These are phyloP conservation scores for Astragalus glycyphyllos DNA, from an alignment of 306 rosid genomes.

Conservation along the genomic window DNA sequence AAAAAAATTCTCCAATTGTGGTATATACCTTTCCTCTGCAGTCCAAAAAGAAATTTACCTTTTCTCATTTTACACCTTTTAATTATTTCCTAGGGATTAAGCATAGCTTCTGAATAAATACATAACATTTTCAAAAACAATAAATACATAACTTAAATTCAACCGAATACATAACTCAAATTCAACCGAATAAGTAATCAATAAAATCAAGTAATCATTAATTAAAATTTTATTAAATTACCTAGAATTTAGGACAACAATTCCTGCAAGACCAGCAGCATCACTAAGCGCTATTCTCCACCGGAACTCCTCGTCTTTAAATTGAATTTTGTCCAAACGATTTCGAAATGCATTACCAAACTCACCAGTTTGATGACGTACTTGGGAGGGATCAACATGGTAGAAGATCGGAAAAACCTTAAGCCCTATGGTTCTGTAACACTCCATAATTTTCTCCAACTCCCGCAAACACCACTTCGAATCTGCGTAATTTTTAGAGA, in stretches of 20 bases:
- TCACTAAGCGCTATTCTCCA: not conserved
- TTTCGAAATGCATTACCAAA: not conserved
- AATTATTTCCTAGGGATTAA: too few species aligned
- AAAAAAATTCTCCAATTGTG: too few species aligned
- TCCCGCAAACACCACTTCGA: not conserved
- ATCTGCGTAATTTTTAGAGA: not conserved
- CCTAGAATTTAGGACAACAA: not conserved
- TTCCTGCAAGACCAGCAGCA: not conserved
- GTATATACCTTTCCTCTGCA: too few species aligned
- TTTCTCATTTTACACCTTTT: too few species aligned
- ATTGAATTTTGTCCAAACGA: not conserved
- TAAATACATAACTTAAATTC: too few species aligned
- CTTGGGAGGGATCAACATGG: not conserved
- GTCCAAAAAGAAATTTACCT: too few species aligned
- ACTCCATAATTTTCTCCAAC: not conserved
- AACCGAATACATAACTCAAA: too few species aligned
- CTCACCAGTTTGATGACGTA: too few species aligned
- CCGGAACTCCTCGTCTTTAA: not conserved
- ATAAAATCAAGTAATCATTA: too few species aligned
- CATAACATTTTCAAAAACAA: too few species aligned
- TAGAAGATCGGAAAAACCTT: constrained; percentile 29
- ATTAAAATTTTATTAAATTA: not conserved
- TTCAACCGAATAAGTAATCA: too few species aligned
- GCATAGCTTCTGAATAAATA: too few species aligned
- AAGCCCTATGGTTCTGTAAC: not conserved